phyloP scores from a whole-genome alignment of 192 early-diverging fungal species.

The Lunasporangiospora selenospora region DNA sequence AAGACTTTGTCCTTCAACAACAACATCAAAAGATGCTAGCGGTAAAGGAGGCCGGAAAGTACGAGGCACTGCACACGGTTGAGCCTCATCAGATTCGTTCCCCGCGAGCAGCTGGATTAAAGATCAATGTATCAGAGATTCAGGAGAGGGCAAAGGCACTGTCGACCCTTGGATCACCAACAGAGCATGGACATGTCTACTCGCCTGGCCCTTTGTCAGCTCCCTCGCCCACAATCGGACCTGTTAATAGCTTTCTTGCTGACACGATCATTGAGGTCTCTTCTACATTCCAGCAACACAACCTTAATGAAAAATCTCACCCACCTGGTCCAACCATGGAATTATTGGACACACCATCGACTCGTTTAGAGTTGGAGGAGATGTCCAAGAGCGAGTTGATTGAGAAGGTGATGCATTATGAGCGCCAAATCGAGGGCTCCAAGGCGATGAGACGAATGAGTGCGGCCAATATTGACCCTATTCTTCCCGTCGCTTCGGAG shows the following conservation, averaged over 20 bases:
- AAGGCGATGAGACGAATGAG: constrained; percentile 22
- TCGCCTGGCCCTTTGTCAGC: constrained; percentile 43
- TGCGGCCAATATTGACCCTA: constrained; percentile 22
- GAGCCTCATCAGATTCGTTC: constrained; percentile 41
- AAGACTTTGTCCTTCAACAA: constrained; percentile 34
- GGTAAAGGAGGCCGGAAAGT: constrained; percentile 17
- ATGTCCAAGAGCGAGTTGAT: constrained; percentile 47
- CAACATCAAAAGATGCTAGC: constrained; percentile 41
- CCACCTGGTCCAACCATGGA: constrained; percentile 3
- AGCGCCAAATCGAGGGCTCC: constrained; percentile 42
- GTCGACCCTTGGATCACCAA: constrained; percentile 32
- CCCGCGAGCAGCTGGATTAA: constrained; percentile 21
- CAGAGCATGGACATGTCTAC: constrained; percentile 7
- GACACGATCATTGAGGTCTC: constrained; percentile 25
- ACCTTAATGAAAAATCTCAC: constrained; percentile 21
- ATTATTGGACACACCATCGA: constrained; percentile 34
- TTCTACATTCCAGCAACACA: constrained; percentile 36
- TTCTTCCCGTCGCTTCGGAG: too few species aligned
- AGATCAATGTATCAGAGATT: constrained; percentile 33
- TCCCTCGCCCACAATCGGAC: constrained; percentile 20
- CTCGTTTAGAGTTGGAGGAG: constrained; percentile 18
- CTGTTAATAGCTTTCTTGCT: constrained; percentile 10
- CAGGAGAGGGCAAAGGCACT: constrained; percentile 19
- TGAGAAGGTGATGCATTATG: constrained; percentile 53
- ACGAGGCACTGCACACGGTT: constrained; percentile 8